A percentile compares a stretch with the other conserved stretches of the same genome.
phyloP scores from a whole-genome alignment of 176 grass and related monocot genomes.

The Luzula sylvatica region DNA sequence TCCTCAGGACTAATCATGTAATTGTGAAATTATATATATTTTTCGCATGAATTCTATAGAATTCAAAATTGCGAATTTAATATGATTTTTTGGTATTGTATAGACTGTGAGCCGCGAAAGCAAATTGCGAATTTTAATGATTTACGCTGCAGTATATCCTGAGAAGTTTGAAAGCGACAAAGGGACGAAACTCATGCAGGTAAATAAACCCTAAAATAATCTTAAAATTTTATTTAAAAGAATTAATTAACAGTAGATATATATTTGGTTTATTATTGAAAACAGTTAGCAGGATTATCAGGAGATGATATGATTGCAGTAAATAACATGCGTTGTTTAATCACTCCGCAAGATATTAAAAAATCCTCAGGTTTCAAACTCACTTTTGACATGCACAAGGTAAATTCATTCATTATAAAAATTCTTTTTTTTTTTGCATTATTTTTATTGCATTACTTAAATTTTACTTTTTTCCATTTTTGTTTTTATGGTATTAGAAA shows the following conservation, averaged over 20 bases:
- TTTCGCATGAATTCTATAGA: background rate
- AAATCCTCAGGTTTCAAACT: conserved; percentile 53
- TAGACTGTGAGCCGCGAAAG: conserved; percentile 77
- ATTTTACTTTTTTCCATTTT: conserved; percentile 3
- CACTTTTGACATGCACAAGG: conserved; percentile 75
- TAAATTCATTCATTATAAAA: conserved; percentile 21
- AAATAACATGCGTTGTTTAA: conserved; percentile 61
- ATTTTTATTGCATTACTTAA: background rate
- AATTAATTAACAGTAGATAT: background rate
- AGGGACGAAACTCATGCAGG: conserved; percentile 75
- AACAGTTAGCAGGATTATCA: conserved; percentile 62
- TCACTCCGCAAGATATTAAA: conserved; percentile 45
- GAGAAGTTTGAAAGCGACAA: conserved; percentile 92
- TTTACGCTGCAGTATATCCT: conserved; percentile 54
- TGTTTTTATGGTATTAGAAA: conserved; percentile 38
- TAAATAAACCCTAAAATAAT: background rate
- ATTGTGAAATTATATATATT: conserved; percentile 23
- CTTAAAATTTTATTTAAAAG: background rate
- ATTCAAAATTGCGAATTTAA: background rate
- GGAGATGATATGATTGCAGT: conserved; percentile 61
- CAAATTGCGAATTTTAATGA: conserved; percentile 88
- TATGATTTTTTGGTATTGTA: conserved; percentile 18
- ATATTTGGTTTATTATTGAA: conserved; percentile 18
- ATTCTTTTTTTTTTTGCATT: background rate
- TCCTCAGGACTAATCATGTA: conserved; percentile 79